Percentiles rank a stretch among this genome's conserved stretches.
Evolutionary conservation across 352 stramenopile genomes (phyloP).

Genomic region (Elongisporangium senticosum): DNA sequence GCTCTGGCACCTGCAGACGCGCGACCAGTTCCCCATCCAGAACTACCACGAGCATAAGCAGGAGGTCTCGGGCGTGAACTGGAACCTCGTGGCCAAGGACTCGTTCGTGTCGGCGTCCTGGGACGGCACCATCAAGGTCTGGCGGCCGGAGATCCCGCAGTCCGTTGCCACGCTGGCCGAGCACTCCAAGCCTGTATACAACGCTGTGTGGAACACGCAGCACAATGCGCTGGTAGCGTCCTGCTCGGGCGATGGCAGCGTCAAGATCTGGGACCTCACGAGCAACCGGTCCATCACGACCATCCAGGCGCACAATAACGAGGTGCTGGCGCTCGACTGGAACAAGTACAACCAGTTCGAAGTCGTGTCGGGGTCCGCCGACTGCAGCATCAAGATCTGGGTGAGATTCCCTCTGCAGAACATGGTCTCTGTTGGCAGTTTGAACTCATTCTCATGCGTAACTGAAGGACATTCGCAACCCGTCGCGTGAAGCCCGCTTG

Average conservation of each 20-base stretch:
- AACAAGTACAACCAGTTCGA: constrained; percentile 92
- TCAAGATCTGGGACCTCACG: constrained; percentile 83
- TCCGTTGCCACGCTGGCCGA: constrained; percentile 76
- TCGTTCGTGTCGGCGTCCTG: constrained; percentile 84
- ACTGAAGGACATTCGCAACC: constrained; percentile 72
- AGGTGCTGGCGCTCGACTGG: constrained; percentile 88
- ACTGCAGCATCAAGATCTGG: constrained; percentile 84
- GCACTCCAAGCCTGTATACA: constrained; percentile 77
- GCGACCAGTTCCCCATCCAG: constrained; percentile 84
- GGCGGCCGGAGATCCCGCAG: constrained; percentile 60
- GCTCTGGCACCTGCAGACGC: constrained; percentile 87
- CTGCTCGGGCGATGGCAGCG: constrained; percentile 64
- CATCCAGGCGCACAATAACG: constrained; percentile 71
- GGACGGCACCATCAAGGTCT: constrained; percentile 86
- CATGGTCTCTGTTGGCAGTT: not conserved
- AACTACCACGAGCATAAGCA: constrained; percentile 84
- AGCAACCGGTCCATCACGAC: constrained; percentile 39
- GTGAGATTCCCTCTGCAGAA: constrained; percentile 24
- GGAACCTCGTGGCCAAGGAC: constrained; percentile 87
- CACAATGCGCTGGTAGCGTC: constrained; percentile 62
- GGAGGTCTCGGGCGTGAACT: constrained; percentile 87
- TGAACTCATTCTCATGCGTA: not conserved
- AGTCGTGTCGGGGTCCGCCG: constrained; percentile 80
- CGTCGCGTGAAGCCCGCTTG: constrained; percentile 52
- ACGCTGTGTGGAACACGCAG: constrained; percentile 83